Evolutionary conservation across 768 basidiomycete species (phyloP).

Genomic region (Sarcomyxa edulis): DNA sequence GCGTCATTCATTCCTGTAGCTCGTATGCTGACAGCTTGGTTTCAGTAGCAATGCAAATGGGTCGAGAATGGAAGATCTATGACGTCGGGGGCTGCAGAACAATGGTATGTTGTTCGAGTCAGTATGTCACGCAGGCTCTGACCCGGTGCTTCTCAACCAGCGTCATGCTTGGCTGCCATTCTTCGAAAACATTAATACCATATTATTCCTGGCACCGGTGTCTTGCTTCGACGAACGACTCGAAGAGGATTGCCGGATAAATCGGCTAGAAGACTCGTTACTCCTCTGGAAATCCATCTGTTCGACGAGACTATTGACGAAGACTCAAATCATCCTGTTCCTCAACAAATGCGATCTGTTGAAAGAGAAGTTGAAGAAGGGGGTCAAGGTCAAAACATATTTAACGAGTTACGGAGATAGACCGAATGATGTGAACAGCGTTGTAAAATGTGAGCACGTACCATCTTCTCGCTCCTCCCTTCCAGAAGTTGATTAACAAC

Average conservation of each 20-base stretch:
- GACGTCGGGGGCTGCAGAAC: conserved; percentile 81
- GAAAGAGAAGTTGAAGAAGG: conserved; percentile 55
- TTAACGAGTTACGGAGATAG: conserved; percentile 65
- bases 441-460: conserved; percentile 54
- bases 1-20: neutral
- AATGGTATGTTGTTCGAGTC: conserved; percentile 32
- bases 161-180: conserved; percentile 77
- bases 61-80: conserved; percentile 67
- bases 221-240: conserved; percentile 79
- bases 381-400: conserved; percentile 49
- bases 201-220: conserved; percentile 73
- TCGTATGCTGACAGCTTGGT: conserved; percentile 1
- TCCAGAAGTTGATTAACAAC: no score
- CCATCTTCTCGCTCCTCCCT: no score
- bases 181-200: no score
- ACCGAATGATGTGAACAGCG: conserved; percentile 58
- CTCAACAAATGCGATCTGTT: conserved; percentile 69
- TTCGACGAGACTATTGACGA: conserved; percentile 56
- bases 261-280: conserved; percentile 71
- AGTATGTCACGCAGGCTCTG: conserved; percentile 1
- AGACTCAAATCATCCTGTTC: conserved; percentile 57
- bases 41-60: no score
- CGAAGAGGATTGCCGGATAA: conserved; percentile 64
- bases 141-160: no score
- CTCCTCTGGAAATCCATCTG: conserved; percentile 69